Evolutionary conservation across 2,329 filamentous ascomycete genomes (phyloP).

Genomic region (Colletotrichum graminicola): DNA sequence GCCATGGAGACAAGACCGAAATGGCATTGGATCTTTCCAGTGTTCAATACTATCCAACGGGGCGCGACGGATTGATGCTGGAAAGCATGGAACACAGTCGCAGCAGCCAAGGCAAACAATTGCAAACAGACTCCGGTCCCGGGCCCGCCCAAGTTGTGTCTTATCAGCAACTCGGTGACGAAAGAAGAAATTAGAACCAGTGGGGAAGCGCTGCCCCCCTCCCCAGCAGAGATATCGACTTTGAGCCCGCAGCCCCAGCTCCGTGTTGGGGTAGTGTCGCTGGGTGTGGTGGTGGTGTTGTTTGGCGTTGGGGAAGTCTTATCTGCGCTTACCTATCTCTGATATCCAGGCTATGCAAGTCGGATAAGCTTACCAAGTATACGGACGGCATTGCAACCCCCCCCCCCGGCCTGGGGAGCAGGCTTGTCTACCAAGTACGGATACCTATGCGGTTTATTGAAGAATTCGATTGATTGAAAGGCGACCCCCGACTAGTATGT

Average conservation of each 20-base stretch:
- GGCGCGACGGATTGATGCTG: not conserved
- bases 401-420: slow-evolving; percentile 6
- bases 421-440: slow-evolving; percentile 9
- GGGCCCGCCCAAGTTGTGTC: slow-evolving; percentile 2
- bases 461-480: slow-evolving; percentile 7
- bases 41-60: slow-evolving; percentile 12
- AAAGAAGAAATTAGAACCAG: not conserved
- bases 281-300: not conserved
- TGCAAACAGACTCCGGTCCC: not conserved
- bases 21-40: not conserved
- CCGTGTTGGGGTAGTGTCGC: not conserved
- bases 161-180: slow-evolving; percentile 32
- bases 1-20: slow-evolving; percentile 15
- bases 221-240: slow-evolving; percentile 7
- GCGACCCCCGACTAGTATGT: slow-evolving; percentile 14
- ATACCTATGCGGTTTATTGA: slow-evolving; percentile 11
- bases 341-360: slow-evolving; percentile 1
- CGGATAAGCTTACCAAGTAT: slow-evolving; percentile 4
- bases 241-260: not conserved
- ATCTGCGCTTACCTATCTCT: slow-evolving; percentile 23
- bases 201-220: not conserved
- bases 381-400: slow-evolving; percentile 2
- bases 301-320: slow-evolving; percentile 1
- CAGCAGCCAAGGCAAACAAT: not conserved
- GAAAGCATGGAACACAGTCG: not conserved